Evolutionary conservation across 805 yeast genomes (phyloP).

Genomic region (Lachancea nothofagi): DNA sequence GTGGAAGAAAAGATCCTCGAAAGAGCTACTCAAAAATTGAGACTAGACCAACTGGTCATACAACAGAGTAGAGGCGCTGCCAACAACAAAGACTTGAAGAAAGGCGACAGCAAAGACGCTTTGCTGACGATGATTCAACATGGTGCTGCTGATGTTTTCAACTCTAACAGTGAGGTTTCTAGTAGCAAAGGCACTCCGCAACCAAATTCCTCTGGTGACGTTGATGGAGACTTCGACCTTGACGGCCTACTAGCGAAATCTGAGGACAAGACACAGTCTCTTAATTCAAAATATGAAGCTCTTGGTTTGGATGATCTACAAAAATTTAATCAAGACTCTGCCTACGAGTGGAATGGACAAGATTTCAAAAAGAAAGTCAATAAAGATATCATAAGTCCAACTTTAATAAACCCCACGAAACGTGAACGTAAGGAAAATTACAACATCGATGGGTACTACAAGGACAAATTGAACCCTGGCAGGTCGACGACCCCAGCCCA

Average conservation of each 20-base stretch:
- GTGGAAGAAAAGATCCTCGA: constrained; percentile 79
- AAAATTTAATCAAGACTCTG: constrained; percentile 65
- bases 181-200: constrained; percentile 25
- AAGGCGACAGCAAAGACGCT: constrained; percentile 54
- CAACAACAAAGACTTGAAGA: constrained; percentile 26
- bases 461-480: constrained; percentile 72
- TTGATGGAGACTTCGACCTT: constrained; percentile 45
- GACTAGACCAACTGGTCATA: constrained; percentile 76
- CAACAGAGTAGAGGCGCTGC: constrained; percentile 57
- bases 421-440: constrained; percentile 82
- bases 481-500: constrained; percentile 46
- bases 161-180: constrained; percentile 17
- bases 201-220: constrained; percentile 27
- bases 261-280: constrained; percentile 55
- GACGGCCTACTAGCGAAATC: constrained; percentile 57
- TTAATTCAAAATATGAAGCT: constrained; percentile 58
- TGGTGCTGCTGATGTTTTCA: constrained; percentile 66
- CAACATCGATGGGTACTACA: constrained; percentile 80
- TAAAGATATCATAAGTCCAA: constrained; percentile 46
- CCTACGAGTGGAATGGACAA: constrained; percentile 86
- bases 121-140: constrained; percentile 75
- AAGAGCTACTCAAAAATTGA: constrained; percentile 72
- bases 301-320: constrained; percentile 74
- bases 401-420: constrained; percentile 82
- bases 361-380: constrained; percentile 58